phyloP scores from a whole-genome alignment of 179 eudicot species.

The Beta macrorhiza region DNA sequence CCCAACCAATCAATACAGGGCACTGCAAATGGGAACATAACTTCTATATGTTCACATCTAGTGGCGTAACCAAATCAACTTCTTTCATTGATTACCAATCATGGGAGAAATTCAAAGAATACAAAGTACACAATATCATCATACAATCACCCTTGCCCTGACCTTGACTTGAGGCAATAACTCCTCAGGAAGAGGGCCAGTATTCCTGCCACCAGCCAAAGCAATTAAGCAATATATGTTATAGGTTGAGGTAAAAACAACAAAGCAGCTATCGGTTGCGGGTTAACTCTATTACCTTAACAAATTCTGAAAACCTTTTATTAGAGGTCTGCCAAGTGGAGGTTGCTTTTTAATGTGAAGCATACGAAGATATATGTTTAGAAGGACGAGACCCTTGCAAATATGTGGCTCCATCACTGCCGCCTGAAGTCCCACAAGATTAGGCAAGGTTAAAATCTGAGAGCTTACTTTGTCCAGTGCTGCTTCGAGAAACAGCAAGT shows the following conservation, averaged over 20 bases:
- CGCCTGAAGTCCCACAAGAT: conserved; percentile 91
- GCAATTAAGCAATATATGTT: conserved; percentile 5
- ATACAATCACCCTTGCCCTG: too few species aligned
- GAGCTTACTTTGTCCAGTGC: not conserved
- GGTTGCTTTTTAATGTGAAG: conserved; percentile 91
- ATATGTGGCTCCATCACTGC: conserved; percentile 66
- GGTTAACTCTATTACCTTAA: conserved; percentile 52
- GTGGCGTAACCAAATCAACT: not conserved
- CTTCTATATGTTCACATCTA: not conserved
- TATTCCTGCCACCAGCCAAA: conserved; percentile 57
- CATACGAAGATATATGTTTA: conserved; percentile 94
- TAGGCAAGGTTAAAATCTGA: not conserved
- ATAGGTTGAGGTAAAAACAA: not conserved
- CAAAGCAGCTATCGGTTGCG: not conserved
- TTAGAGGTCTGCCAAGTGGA: conserved; percentile 69
- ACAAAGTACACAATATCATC: too few species aligned
- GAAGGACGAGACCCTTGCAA: conserved; percentile 74
- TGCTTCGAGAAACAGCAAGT: not conserved
- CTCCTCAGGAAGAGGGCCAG: conserved; percentile 94
- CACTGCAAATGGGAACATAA: conserved; percentile 47
- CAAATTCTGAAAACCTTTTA: conserved; percentile 73
- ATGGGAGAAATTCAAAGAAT: not conserved
- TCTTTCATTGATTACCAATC: not conserved
- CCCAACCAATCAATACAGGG: conserved; percentile 93
- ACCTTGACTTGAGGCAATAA: conserved; percentile 95